Evolutionary conservation across 2,329 filamentous ascomycete species (phyloP), one percentile per base, ranked within the genome.

Genomic region (Beauveria rudraprayagi): DNA sequence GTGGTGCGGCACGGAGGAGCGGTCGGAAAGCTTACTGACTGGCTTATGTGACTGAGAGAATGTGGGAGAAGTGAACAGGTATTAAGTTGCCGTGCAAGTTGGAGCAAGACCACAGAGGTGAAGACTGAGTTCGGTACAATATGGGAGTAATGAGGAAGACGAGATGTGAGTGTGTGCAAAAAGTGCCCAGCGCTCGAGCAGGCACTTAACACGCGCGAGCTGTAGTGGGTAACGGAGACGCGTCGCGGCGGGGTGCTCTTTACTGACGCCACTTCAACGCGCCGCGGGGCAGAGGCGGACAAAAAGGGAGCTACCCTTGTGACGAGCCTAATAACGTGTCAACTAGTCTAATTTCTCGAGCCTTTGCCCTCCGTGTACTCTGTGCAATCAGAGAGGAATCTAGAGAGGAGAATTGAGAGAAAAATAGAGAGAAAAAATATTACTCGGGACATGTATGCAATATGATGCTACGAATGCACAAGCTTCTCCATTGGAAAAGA

Each of bases 171-270:
- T 5, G 58, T 16, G 57, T 60, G 57, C 50, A 53, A 37, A 60
- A 60, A 47, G 48, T 60, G 65, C 63, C 54, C 59, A 61, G 64
- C 50, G 62, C 53, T 30, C 43, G 66, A 56, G 63, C 54, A 68
- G 68, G 66, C 69, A 74, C 72, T 74, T 73, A 70, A 73, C 70
- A 69, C 71, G 71, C 67, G 66, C 56, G 64, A 61, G 61, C 60
- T 53, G 56, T 61, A 61, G 67, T 67, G 67, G 67, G 65, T 64
- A 60, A 57, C 6, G 8, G 46, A 67, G 69, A 72, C 72, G 72
- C 72, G 72, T 73, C 67, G 63, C 61, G 59, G 64, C 64, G 64
- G 64, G 64, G 61, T 64, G 34, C 43, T 26, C 22, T 14, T 30
- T 30, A 28, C 24, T 40, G 37, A 60, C 60, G 61, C 60, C 58